These are phyloP conservation scores for Cladophialophora immunda DNA, from an alignment of 2,329 filamentous ascomycete genomes.

Conservation along the genomic window DNA sequence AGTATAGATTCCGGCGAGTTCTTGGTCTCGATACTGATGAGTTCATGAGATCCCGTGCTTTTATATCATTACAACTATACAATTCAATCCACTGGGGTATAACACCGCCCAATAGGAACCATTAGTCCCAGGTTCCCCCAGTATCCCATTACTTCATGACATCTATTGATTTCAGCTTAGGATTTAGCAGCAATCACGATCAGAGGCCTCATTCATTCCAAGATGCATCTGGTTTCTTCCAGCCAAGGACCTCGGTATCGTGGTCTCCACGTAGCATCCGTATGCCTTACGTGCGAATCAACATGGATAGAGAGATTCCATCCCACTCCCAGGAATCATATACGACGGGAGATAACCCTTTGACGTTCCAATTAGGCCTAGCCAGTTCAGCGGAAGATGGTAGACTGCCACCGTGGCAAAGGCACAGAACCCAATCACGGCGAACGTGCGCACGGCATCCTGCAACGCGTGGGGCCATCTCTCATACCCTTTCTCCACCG, in stretches of 20 bases:
- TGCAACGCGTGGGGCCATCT: conserved; percentile 2
- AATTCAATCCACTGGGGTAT: conserved; percentile 4
- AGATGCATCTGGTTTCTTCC: not conserved
- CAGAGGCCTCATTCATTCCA: conserved; percentile 6
- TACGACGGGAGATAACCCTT: conserved; percentile 6
- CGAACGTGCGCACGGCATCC: not conserved
- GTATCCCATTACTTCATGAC: not conserved
- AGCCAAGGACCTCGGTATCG: not conserved
- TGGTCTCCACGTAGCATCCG: not conserved
- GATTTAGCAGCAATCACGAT: not conserved
- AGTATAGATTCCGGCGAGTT: conserved; percentile 5
- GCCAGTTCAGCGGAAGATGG: conserved; percentile 6
- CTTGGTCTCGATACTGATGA: conserved; percentile 1
- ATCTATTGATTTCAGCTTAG: conserved; percentile 4
- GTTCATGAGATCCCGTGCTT: not conserved
- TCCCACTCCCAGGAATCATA: conserved; percentile 3
- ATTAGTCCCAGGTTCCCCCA: not conserved
- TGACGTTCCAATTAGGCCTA: conserved; percentile 5
- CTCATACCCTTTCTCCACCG: conserved; percentile 2
- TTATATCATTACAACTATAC: not conserved
- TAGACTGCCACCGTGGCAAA: conserved; percentile 3
- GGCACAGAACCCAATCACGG: conserved; percentile 6
- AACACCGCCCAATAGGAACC: not conserved
- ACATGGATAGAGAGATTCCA: conserved; percentile 5
- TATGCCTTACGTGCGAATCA: not conserved